Evolutionary conservation across 1,284 basidiomycete species (phyloP).

Genomic region (Athelia psychrophila): DNA sequence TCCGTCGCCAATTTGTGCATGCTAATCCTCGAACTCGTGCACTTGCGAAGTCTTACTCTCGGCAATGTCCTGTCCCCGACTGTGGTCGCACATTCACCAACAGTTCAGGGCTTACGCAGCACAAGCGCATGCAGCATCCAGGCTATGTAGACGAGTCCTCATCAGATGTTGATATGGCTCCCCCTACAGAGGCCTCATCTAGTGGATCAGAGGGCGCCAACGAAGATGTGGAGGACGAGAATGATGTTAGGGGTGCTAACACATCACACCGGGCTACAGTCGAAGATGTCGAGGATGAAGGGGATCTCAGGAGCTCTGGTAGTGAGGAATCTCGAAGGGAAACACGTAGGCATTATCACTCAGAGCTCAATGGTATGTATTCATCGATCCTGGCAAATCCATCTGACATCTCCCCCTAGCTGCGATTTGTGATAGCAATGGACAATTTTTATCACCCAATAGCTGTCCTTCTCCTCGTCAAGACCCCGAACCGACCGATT

Average conservation of each 20-base stretch:
- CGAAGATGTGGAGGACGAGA: too few species aligned
- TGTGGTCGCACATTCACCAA: neutral
- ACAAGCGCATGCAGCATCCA: neutral
- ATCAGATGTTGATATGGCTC: too few species aligned
- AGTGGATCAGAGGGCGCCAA: too few species aligned
- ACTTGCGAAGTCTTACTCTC: too few species aligned
- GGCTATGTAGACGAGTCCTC: too few species aligned
- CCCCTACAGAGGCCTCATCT: too few species aligned
- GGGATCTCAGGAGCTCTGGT: neutral
- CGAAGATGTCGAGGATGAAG: neutral
- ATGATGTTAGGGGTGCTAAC: too few species aligned
- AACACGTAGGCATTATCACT: neutral
- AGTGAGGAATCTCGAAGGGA: too few species aligned
- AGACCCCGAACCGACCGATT: conserved; percentile 9
- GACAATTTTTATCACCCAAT: conserved; percentile 6
- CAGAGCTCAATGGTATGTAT: neutral
- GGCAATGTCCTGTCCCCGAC: too few species aligned
- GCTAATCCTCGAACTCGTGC: too few species aligned
- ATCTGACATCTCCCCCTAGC: neutral
- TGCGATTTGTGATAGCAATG: neutral
- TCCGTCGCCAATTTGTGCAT: too few species aligned
- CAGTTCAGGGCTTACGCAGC: neutral
- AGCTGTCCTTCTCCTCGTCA: conserved; percentile 7
- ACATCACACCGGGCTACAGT: neutral
- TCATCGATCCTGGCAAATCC: neutral